Conservation (phyloP, 1,284 basidiomycete genomes). For the Trametes polyzona region DNA sequence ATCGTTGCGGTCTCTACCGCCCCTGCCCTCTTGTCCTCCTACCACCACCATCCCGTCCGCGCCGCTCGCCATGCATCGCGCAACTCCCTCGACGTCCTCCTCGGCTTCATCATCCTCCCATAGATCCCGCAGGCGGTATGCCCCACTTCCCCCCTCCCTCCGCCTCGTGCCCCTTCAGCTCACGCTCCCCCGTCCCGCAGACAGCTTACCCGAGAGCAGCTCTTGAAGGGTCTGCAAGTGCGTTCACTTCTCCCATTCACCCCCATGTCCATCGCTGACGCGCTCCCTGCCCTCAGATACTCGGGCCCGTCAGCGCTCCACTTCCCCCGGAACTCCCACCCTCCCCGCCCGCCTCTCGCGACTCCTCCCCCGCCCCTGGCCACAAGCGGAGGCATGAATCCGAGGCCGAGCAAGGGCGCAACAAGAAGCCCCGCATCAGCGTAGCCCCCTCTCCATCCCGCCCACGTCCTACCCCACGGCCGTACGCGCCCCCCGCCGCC, state of each 20-base stretch:
- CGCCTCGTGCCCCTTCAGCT: conserved; percentile 29
- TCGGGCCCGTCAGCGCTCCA: conserved; percentile 56
- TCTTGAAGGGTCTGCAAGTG: conserved; percentile 65
- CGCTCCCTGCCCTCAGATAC: conserved; percentile 47
- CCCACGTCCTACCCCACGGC: conserved; percentile 37
- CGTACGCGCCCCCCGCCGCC: conserved; percentile 33
- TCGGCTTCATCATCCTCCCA: conserved; percentile 30
- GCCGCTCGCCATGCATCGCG: conserved; percentile 34
- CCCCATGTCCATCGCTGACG: conserved; percentile 21
- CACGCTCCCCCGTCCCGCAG: conserved; percentile 41
- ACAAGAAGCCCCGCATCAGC: conserved; percentile 60
- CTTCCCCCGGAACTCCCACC: conserved; percentile 67
- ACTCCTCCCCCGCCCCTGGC: conserved; percentile 57
- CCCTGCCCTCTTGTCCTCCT: conserved; percentile 42
- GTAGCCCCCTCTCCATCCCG: conserved; percentile 37
- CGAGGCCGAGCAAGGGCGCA: conserved; percentile 42
- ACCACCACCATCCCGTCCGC: conserved; percentile 40
- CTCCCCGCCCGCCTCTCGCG: conserved; percentile 68
- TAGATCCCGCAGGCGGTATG: conserved; percentile 44
- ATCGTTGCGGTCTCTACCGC: conserved; percentile 36
- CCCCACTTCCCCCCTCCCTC: conserved; percentile 24
- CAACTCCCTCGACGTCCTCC: conserved; percentile 32
- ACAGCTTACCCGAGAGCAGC: conserved; percentile 62
- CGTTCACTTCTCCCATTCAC: conserved; percentile 21
- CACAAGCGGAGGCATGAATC: conserved; percentile 65